Conservation (phyloP, 129 eudicot genomes). For the Centaurea solstitialis region DNA sequence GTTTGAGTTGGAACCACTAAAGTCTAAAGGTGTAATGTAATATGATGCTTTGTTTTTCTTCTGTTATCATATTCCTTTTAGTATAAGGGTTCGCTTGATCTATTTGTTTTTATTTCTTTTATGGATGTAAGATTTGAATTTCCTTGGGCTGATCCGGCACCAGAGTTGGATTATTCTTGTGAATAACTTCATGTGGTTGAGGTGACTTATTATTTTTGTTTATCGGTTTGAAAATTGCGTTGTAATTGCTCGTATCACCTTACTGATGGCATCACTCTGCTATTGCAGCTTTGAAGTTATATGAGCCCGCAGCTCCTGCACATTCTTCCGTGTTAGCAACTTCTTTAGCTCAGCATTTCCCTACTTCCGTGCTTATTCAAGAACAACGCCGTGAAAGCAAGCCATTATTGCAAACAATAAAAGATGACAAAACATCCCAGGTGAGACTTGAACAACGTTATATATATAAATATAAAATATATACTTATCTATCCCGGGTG, state of each 20-base stretch:
- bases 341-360: constrained; percentile 60
- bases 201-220: constrained; percentile 21
- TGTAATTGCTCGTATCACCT: not conserved
- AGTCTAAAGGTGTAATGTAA: not conserved
- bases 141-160: not conserved
- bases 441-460: constrained; percentile 28
- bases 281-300: constrained; percentile 60
- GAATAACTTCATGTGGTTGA: constrained; percentile 21
- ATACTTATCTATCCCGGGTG: no score
- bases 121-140: constrained; percentile 2
- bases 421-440: constrained; percentile 54
- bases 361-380: constrained; percentile 64
- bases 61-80: not conserved
- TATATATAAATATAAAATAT: no score
- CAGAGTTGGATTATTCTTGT: constrained; percentile 11
- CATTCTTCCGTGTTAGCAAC: constrained; percentile 42
- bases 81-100: not conserved
- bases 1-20: constrained; percentile 7
- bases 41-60: not conserved
- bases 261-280: constrained; percentile 2
- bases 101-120: not conserved
- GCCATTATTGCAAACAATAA: constrained; percentile 41
- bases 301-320: constrained; percentile 56
- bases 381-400: constrained; percentile 66
- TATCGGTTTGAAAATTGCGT: constrained; percentile 6